Base-by-base conservation (phyloP, 2,329 filamentous ascomycete species). In the Verticillium tricorpus region DNA sequence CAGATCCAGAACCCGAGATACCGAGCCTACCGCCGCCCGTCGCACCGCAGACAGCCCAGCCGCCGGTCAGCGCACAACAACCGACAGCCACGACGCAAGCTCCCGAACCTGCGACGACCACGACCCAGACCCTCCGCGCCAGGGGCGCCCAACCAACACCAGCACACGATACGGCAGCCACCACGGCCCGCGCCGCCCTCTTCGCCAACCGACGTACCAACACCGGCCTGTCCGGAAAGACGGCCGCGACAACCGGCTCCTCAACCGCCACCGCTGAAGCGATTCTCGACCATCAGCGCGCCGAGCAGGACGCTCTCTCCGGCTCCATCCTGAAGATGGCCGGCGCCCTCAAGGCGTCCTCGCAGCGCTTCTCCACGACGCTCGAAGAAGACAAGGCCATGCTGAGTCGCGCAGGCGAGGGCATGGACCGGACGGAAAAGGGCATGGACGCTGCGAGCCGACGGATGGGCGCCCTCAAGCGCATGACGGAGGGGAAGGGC, bases 401-500 rank as follows among this genome's bases (percentile, higher is more conserved):
- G 3, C 77, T 97, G 22, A 82, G 84, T 62, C 83, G 87, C 12
- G 91, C 93, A 1, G 85, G 87, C 1, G 82, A 89, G 61, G 91
- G 91, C 0, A 82, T 98, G 68, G 90, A 93, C 70, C 88, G 86
- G 73, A 96, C 89, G 68, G 87, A 89, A 63, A 77, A 82, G 56
- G 88, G 88, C 19, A 89, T 98, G 84, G 88, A 93, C 63, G 85
- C 86, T 1, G 92, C 93, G 3, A 86, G 87, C 60, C 85, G 86
- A 65, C 81, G 87, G 65, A 96, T 98, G 91, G 89, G 91, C 1
- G 82, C 85, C 69, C 74, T 98, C 71, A 81, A 86, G 67, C 83
- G 83, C 59, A 92, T 96, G 87, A 92, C 89, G 17, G 94, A 97
- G 78, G 93, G 93, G 3, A 89, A 89, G 72, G 93, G 93, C 0